Evolutionary conservation across 345 rosid species (phyloP).

Genomic region (Pelargonium nanum): DNA sequence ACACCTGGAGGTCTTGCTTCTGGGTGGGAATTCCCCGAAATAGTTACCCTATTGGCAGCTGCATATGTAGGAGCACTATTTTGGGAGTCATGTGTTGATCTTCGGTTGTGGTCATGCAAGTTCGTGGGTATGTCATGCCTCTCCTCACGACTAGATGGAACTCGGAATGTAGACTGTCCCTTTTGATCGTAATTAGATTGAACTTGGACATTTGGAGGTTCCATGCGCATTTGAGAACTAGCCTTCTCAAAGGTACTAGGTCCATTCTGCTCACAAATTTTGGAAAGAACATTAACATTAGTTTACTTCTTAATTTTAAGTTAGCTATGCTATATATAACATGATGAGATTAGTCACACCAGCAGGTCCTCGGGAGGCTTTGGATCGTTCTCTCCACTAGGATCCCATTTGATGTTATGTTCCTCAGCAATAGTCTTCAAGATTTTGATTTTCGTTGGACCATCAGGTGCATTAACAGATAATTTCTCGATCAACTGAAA

Average conservation of each 20-base stretch:
- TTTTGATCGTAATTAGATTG: constrained; percentile 11
- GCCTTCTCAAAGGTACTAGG: constrained; percentile 33
- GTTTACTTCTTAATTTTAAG: not conserved
- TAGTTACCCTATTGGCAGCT: not conserved
- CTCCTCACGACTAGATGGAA: constrained; percentile 12
- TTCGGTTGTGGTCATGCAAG: constrained; percentile 18
- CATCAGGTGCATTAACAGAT: constrained; percentile 78
- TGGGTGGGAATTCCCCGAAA: constrained; percentile 3
- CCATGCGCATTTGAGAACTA: constrained; percentile 15
- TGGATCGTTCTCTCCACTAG: constrained; percentile 40
- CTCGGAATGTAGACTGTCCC: constrained; percentile 19
- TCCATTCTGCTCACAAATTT: constrained; percentile 45
- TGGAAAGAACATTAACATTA: not conserved
- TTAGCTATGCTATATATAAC: not conserved
- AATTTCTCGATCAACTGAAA: constrained; percentile 69
- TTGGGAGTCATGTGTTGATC: constrained; percentile 27
- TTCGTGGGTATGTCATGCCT: constrained; percentile 7
- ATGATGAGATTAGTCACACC: constrained; percentile 22
- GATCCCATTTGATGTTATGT: constrained; percentile 70
- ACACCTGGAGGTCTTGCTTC: constrained; percentile 11
- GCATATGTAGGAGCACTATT: constrained; percentile 9
- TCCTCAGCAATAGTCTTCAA: constrained; percentile 69
- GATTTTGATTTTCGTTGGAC: constrained; percentile 60
- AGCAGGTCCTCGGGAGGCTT: constrained; percentile 45
- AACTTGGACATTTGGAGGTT: constrained; percentile 28